Evolutionary conservation across 1,139 yeast species (phyloP).

Genomic region (Protomyces macrosporus): DNA sequence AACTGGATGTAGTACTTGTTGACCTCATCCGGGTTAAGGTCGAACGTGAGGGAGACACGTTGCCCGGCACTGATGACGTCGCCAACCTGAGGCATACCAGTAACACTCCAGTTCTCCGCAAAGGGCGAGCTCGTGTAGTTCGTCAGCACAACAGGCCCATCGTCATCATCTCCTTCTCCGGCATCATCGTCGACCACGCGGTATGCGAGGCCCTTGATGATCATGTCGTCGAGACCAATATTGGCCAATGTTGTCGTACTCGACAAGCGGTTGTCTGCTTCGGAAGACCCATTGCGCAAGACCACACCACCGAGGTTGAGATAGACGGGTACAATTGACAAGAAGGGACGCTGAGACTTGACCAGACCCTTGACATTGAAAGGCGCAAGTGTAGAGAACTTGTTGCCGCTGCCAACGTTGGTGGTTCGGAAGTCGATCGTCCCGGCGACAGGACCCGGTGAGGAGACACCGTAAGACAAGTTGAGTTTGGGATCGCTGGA

Average conservation of each 20-base stretch:
- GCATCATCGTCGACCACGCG: background rate
- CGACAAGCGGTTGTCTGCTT: background rate
- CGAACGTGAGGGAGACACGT: background rate
- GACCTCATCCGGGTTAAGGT: background rate
- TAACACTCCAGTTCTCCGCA: background rate
- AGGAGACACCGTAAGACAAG: constrained; percentile 1
- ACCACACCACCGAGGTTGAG: constrained; percentile 2
- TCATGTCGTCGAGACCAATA: background rate
- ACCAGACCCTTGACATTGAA: background rate
- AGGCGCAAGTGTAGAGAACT: background rate
- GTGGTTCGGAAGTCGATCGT: background rate
- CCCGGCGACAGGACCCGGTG: constrained; percentile 1
- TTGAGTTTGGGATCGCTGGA: background rate
- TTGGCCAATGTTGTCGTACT: background rate
- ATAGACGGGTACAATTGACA: background rate
- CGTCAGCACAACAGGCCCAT: background rate
- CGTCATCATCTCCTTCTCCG: constrained; percentile 4
- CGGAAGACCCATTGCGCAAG: background rate
- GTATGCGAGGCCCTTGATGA: background rate
- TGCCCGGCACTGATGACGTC: background rate
- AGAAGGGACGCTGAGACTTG: background rate
- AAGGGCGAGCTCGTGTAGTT: constrained; percentile 9
- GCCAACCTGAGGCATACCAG: background rate
- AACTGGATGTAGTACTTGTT: background rate
- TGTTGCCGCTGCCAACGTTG: background rate